Evolutionary conservation across 2,329 filamentous ascomycete genomes (phyloP).

Genomic region (Botryosphaeria dothidea): DNA sequence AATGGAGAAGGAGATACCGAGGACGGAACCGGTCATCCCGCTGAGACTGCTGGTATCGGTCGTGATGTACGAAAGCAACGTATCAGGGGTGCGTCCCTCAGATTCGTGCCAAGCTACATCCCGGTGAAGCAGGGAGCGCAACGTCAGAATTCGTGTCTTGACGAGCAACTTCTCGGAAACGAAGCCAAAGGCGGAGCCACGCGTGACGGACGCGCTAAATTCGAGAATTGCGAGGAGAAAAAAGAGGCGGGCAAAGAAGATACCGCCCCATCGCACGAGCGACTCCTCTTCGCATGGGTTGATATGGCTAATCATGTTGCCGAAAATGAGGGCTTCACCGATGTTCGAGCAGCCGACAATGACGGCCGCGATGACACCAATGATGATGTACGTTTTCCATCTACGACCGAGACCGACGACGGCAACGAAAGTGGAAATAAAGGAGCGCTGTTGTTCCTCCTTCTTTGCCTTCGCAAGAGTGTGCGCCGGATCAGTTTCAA

Average conservation of each 20-base stretch:
- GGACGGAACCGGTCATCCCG: slow-evolving; percentile 4
- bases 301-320: slow-evolving; percentile 5
- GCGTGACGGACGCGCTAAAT: neutral
- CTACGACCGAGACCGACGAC: neutral
- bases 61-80: slow-evolving; percentile 3
- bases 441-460: neutral
- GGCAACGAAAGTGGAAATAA: neutral
- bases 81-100: slow-evolving; percentile 1
- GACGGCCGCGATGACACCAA: slow-evolving; percentile 1
- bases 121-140: slow-evolving; percentile 1
- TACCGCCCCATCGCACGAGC: neutral
- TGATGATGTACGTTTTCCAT: neutral
- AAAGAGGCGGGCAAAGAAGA: slow-evolving; percentile 2
- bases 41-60: neutral
- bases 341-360: neutral
- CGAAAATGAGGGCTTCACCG: slow-evolving; percentile 6
- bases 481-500: neutral
- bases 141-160: slow-evolving; percentile 1
- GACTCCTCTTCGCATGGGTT: slow-evolving; percentile 1
- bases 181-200: slow-evolving; percentile 2
- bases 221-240: slow-evolving; percentile 7
- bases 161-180: slow-evolving; percentile 3
- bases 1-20: slow-evolving; percentile 63
- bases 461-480: neutral
- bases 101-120: slow-evolving; percentile 13